Percentiles rank a stretch among this genome's conserved stretches.
Evolutionary conservation across 148 eudicot species (phyloP).

Genomic region (Cornus controversa): DNA sequence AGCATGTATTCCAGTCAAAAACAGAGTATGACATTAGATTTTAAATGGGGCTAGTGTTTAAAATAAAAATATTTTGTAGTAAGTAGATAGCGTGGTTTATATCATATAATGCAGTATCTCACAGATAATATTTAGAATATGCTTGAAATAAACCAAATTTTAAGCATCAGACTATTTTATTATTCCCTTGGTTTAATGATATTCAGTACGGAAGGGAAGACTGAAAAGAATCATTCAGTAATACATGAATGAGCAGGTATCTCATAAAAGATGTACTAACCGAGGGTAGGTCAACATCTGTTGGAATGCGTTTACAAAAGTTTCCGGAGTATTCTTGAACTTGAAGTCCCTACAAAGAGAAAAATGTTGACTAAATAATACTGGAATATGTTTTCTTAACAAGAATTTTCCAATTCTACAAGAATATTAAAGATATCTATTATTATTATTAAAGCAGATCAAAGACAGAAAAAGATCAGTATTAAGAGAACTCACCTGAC

Average conservation of each 20-base stretch:
- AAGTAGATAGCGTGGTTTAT: background rate
- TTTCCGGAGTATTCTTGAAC: conserved; percentile 95
- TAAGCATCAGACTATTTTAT: background rate
- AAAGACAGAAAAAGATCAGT: background rate
- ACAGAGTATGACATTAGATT: background rate
- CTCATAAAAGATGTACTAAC: conserved; percentile 41
- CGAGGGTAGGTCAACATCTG: conserved; percentile 96
- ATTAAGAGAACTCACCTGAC: conserved; percentile 60
- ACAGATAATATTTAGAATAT: background rate
- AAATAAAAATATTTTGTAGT: background rate
- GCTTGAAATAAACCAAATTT: background rate
- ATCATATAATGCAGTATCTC: background rate
- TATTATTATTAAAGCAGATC: background rate
- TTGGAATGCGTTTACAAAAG: conserved; percentile 96
- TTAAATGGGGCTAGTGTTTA: background rate
- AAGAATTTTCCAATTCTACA: background rate
- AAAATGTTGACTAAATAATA: background rate
- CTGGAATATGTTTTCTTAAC: background rate
- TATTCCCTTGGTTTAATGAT: background rate
- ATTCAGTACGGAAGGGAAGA: background rate
- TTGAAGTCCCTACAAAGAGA: conserved; percentile 64
- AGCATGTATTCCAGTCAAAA: background rate
- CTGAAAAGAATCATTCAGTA: background rate
- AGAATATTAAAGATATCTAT: background rate
- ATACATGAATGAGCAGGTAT: conserved; percentile 1